Evolutionary conservation across 139 green algal species (phyloP), one percentile per base, ranked within the genome.

Genomic region (Astrephomene gubernaculifera): DNA sequence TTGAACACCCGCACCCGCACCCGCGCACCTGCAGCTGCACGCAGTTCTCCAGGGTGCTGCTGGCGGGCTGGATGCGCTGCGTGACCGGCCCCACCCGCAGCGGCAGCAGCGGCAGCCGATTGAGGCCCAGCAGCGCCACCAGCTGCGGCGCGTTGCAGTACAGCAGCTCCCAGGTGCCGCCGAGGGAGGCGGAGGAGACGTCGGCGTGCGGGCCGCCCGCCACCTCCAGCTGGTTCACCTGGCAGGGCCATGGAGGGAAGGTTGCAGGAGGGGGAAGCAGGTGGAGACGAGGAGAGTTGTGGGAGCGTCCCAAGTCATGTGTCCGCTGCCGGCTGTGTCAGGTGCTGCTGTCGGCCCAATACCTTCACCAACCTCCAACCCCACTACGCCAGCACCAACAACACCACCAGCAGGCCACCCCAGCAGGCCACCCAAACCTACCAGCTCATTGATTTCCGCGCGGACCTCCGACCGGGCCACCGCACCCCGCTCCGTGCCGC

Each of bases 141-240:
- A 99, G 90, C 86, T 97, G 94, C 7, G 90, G 92, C 86, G 96
- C 97, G 78, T 91, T 93, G 17, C 97, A 98, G 93, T 99, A 99
- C n/a, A 94, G 89, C 54, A 98, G 89, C 68, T 94, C 94, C 96
- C 96, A 98, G 19, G 89, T 82, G 52, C 96, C 96, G 25, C n/a
- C 71, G 35, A 81, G 72, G 6, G 41, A 49, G 4, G 12, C 12
- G 67, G 17, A 57, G 33, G 25, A 25, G 31, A 78, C 43, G 63
- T 79, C 70, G 14, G 57, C 24, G 12, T 25, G 14, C 38, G 67
- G 61, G 9, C 78, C 78, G 44, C 63, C 78, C 63, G 33, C 14
- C 61, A 84, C 96, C 90, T 99, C 96, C 70, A 99, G 91, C 89
- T 98, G 96, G 12, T 91, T 91, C 67, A 99, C 95, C 76, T 83